Percentiles rank a stretch among this genome's conserved stretches.
These are phyloP conservation scores for Sarocladium brachiariae DNA, from an alignment of 2,329 filamentous ascomycete genomes.

Conservation along the genomic window DNA sequence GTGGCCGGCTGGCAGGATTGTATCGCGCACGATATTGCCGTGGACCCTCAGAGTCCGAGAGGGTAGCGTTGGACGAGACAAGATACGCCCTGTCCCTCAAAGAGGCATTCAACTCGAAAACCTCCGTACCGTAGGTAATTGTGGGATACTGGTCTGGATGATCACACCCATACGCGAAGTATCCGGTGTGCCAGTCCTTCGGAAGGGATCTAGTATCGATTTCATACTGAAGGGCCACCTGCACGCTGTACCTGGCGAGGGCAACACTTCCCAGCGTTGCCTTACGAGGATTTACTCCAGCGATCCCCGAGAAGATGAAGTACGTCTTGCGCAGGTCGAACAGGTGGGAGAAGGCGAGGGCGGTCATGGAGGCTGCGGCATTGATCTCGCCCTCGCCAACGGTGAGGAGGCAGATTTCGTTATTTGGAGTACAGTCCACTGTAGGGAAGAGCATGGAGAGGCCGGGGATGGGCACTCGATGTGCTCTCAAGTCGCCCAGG, in stretches of 20 bases:
- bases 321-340: constrained; percentile 64
- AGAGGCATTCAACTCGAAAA: constrained; percentile 57
- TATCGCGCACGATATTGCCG: constrained; percentile 50
- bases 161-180: constrained; percentile 56
- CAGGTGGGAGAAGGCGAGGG: constrained; percentile 51
- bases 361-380: constrained; percentile 58
- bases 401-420: constrained; percentile 60
- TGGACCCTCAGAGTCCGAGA: constrained; percentile 44
- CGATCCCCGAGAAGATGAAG: constrained; percentile 66
- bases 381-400: constrained; percentile 70
- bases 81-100: constrained; percentile 46
- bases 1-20: constrained; percentile 15
- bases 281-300: constrained; percentile 63
- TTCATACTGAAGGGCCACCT: constrained; percentile 71
- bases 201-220: constrained; percentile 65
- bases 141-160: constrained; percentile 49
- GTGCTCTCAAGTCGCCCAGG: constrained; percentile 47
- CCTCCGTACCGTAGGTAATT: constrained; percentile 60
- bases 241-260: constrained; percentile 62
- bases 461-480: constrained; percentile 53
- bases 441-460: constrained; percentile 59
- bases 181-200: constrained; percentile 57
- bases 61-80: constrained; percentile 43
- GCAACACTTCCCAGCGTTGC: constrained; percentile 61
- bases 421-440: constrained; percentile 55